These are phyloP conservation scores for Mollisia scopiformis DNA, from an alignment of 2,329 filamentous ascomycete genomes.

Conservation along the genomic window DNA sequence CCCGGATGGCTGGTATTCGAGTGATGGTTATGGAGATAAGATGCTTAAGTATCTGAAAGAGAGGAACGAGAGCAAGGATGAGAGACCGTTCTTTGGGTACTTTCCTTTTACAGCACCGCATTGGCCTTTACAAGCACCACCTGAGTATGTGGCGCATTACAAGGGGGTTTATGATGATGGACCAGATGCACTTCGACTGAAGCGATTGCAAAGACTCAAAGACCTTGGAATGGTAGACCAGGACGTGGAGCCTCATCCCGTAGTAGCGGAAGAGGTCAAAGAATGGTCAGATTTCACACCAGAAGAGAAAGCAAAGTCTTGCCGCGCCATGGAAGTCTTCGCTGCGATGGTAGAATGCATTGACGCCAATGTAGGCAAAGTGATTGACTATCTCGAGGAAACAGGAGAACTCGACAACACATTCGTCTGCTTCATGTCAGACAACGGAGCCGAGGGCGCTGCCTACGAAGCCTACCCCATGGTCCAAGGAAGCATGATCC, in stretches of 20 bases:
- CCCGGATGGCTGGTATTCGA: slow-evolving; percentile 17
- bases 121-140: slow-evolving; percentile 55
- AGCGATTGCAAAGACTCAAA: slow-evolving; percentile 54
- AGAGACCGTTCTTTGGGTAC: slow-evolving; percentile 51
- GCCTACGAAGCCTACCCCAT: slow-evolving; percentile 62
- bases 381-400: slow-evolving; percentile 52
- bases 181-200: slow-evolving; percentile 57
- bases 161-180: slow-evolving; percentile 61
- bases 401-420: slow-evolving; percentile 65
- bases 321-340: slow-evolving; percentile 50
- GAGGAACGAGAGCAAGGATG: slow-evolving; percentile 26
- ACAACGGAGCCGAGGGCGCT: slow-evolving; percentile 65
- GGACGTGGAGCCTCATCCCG: slow-evolving; percentile 24
- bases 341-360: slow-evolving; percentile 51
- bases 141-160: slow-evolving; percentile 41
- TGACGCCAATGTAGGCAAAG: slow-evolving; percentile 63
- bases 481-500: slow-evolving; percentile 11
- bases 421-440: slow-evolving; percentile 64
- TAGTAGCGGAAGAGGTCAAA: slow-evolving; percentile 10
- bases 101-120: slow-evolving; percentile 56
- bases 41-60: slow-evolving; percentile 18
- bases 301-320: slow-evolving; percentile 40
- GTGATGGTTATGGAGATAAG: slow-evolving; percentile 16
- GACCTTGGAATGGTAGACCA: slow-evolving; percentile 45
- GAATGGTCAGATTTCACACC: slow-evolving; percentile 26